A percentile compares a stretch with the other conserved stretches of the same genome.
Evolutionary conservation across 495 filamentous ascomycete species (phyloP).

Genomic region (Penicillium psychrofluorescens): DNA sequence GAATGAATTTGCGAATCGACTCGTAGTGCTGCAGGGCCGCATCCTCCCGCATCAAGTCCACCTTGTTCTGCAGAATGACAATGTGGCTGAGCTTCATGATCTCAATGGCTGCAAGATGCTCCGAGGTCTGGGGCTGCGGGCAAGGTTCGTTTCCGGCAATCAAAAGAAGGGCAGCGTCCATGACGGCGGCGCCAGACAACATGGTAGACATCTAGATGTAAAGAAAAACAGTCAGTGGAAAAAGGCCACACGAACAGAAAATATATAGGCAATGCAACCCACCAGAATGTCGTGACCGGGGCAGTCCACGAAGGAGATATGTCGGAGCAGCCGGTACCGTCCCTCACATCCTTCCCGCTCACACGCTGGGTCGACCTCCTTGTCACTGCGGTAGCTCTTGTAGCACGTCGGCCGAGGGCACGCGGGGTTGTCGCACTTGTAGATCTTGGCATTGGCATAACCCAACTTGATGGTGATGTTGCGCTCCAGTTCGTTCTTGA

Average conservation of each 20-base stretch:
- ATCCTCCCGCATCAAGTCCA: slow-evolving; percentile 94
- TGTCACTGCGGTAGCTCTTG: slow-evolving; percentile 95
- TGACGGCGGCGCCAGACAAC: slow-evolving; percentile 98
- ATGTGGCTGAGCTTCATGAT: slow-evolving; percentile 99
- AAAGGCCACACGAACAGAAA: background rate
- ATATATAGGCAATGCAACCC: background rate
- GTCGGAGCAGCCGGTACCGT: slow-evolving; percentile 58
- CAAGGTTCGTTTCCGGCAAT: slow-evolving; percentile 99
- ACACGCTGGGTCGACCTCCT: slow-evolving; percentile 91
- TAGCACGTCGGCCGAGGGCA: slow-evolving; percentile 95
- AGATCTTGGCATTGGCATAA: slow-evolving; percentile 98
- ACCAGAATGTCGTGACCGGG: slow-evolving; percentile 97
- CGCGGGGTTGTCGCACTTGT: slow-evolving; percentile 88
- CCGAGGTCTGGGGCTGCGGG: slow-evolving; percentile 97
- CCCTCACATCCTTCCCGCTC: slow-evolving; percentile 87
- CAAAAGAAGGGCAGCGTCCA: slow-evolving; percentile 93
- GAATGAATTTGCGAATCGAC: slow-evolving; percentile 94
- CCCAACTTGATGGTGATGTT: slow-evolving; percentile 99
- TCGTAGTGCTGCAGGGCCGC: slow-evolving; percentile 86
- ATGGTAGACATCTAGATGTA: slow-evolving; percentile 78
- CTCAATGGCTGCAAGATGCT: slow-evolving; percentile 96
- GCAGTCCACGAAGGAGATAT: slow-evolving; percentile 78
- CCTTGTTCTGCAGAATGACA: slow-evolving; percentile 98
- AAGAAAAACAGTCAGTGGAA: too few relatives aligned
- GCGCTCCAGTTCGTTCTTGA: slow-evolving; percentile 98